Evolutionary conservation across 176 grass and related monocot species (phyloP), one percentile per base, ranked within the genome.

Genomic region (Raddia guianensis): DNA sequence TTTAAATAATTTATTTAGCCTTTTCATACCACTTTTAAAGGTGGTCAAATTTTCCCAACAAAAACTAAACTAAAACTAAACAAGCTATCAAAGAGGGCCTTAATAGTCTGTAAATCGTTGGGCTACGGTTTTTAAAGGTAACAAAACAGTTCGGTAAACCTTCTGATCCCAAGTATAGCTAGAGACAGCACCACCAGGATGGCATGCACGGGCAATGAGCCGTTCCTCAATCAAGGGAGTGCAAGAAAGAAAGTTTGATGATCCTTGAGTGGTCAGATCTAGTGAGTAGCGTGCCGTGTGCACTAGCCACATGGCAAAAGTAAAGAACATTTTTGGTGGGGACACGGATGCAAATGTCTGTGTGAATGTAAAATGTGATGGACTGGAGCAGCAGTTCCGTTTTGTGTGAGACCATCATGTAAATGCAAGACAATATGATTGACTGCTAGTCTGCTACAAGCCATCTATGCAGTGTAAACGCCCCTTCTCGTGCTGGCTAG

Each of bases 371-470:
- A 21, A 42, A 18, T 7, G 19, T 6, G 0, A 58, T 65, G 66
- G 66, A 88, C 80, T 72, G 20, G 1, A 65, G 6, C n/a, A 76
- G 51, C 70, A 53, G 46, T 32, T 53, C 59, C 61, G 21, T 73
- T 65, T 44, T 45, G 27, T 40, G 37, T 3, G 50, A 67, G 46
- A 47, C 34, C 58, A 45, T 16, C 58, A 45, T 16, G 45, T 11
- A 8, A 72, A 12, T 3, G 13, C 0, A 79, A 55, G 63, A 21
- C 49, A 66, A 67, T 34, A 27, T 27, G 27, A 27, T 27, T 27
- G n/a, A 19, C 48, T 20, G 48, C 27, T 27, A 27, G 1, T 6
- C 12, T 61, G 20, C 15, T 40, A 40, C 37, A 40, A 40, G 37
- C 37, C 37, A 40, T 0, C 54, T 9, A 5, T 9, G 3, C 56